Base-by-base conservation (phyloP, 1,284 basidiomycete genomes). In the Trametes pubescens region DNA sequence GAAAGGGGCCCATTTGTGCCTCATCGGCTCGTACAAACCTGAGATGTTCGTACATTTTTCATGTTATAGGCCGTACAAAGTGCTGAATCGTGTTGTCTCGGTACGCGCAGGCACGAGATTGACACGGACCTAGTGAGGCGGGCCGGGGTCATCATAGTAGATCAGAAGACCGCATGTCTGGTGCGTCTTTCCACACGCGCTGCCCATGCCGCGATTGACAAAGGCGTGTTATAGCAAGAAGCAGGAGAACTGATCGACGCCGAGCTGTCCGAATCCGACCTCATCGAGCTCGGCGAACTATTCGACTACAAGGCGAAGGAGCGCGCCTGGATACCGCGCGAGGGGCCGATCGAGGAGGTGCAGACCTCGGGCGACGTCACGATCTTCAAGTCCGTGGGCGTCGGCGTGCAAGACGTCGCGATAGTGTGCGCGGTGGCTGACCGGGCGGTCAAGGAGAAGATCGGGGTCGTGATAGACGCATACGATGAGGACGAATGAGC, bases 1-100 rank as follows among this genome's bases (percentile, higher is more conserved):
- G 9, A 71, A 82, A 0, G 88, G 89, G 0, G 82, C 91, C 0
- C 91, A 94, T 70, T 70, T 96, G 46, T 87, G 93, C 64, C 79
- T 96, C 2, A 86, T 95, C 37, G 93, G 94, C n/a, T 93, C 91
- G 59, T 96, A 93, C 73, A 95, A 84, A 35, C 90, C 91, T 0
- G 72, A 79, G 16, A 96, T 96, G 94, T 76, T 26, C 61, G 73
- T 66, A 2, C 8, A 18, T 16, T 38, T 21, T 6, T 16, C n/a
- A n/a, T 16, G 4, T 14, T 48, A 4, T 48, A 16, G 8, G 24
- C 2, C 5, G 16, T 7, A 21, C 14, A 14, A 14, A 13, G 11
- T 14, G 24, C 18, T 26, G 6, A 21, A 2, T 18, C 21, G 21
- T 24, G 21, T n/a, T 14, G 14, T 49, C 6, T 18, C 16, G 1